Conservation (phyloP, 1,284 basidiomycete species). For the Boletus hoseneyae region DNA sequence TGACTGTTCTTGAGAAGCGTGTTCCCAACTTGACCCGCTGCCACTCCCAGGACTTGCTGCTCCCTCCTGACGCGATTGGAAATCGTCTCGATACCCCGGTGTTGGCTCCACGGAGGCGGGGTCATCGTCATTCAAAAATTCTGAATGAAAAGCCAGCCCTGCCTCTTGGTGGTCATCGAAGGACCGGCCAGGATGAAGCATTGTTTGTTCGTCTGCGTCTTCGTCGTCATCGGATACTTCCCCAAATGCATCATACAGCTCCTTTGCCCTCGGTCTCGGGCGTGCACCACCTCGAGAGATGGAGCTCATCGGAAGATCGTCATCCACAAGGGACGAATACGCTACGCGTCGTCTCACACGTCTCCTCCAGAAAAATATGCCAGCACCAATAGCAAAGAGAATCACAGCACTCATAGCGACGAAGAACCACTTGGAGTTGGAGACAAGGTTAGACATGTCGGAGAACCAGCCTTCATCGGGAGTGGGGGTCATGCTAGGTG, state of each 20-base stretch:
- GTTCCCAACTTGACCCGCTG: conserved; percentile 70
- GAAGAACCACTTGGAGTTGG: conserved; percentile 82
- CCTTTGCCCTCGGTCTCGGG: conserved; percentile 59
- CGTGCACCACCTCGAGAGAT: conserved; percentile 41
- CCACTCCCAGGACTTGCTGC: conserved; percentile 41
- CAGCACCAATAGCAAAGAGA: conserved; percentile 66
- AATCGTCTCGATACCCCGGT: conserved; percentile 59
- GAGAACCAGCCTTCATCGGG: conserved; percentile 87
- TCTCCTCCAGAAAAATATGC: conserved; percentile 70
- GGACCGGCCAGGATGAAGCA: conserved; percentile 38
- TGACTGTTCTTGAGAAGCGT: conserved; percentile 47
- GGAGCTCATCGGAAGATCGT: conserved; percentile 73
- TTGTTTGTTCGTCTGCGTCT: conserved; percentile 66
- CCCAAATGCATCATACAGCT: conserved; percentile 90
- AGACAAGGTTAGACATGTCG: conserved; percentile 73
- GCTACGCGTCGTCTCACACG: conserved; percentile 46
- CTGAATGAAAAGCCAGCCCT: conserved; percentile 54
- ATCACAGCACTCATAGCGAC: conserved; percentile 69
- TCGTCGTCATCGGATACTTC: conserved; percentile 77
- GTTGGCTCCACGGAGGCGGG: conserved; percentile 38
- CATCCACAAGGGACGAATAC: conserved; percentile 70
- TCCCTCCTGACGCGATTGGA: conserved; percentile 35
- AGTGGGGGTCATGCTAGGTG: conserved; percentile 48
- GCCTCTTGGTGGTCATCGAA: conserved; percentile 20
- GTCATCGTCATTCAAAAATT: conserved; percentile 66